Conservation (phyloP, 108 stramenopile genomes). For the Fistulifera pelliculosa region DNA sequence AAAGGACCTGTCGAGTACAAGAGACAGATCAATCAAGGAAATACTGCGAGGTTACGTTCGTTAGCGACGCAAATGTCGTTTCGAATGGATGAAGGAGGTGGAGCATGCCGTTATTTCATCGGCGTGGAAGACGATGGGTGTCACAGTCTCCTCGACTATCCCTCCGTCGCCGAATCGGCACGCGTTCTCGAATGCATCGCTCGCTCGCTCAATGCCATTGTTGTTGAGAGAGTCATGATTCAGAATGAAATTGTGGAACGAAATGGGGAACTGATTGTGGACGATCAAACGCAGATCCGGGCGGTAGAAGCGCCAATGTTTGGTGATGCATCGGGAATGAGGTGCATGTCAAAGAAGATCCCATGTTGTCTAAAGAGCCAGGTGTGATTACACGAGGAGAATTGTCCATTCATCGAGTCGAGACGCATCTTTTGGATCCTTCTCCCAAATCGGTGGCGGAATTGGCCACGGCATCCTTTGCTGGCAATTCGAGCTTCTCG, state of each 20-base stretch:
- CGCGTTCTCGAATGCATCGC: conserved; percentile 62
- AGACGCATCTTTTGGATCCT: conserved; percentile 73
- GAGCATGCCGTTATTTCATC: conserved; percentile 61
- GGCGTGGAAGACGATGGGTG: conserved; percentile 84
- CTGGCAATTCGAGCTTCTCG: conserved; percentile 6
- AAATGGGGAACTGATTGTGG: background rate
- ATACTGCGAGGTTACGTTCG: conserved; percentile 55
- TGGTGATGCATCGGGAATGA: background rate
- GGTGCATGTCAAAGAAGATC: conserved; percentile 3
- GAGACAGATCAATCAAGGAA: conserved; percentile 56
- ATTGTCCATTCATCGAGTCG: conserved; percentile 62
- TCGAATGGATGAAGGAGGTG: conserved; percentile 70
- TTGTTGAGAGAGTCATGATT: conserved; percentile 62
- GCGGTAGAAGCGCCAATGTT: background rate
- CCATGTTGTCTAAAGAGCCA: conserved; percentile 1
- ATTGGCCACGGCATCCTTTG: conserved; percentile 11
- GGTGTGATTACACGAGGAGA: conserved; percentile 57
- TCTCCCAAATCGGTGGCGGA: conserved; percentile 37
- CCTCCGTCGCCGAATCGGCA: conserved; percentile 49
- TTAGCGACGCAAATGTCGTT: conserved; percentile 82
- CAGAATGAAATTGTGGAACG: conserved; percentile 54
- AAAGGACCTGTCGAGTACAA: conserved; percentile 77
- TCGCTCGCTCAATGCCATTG: conserved; percentile 66
- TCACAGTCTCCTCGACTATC: conserved; percentile 68
- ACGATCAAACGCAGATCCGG: background rate